Base-by-base conservation (phyloP, 768 basidiomycete genomes). In the Daedalea quercina region DNA sequence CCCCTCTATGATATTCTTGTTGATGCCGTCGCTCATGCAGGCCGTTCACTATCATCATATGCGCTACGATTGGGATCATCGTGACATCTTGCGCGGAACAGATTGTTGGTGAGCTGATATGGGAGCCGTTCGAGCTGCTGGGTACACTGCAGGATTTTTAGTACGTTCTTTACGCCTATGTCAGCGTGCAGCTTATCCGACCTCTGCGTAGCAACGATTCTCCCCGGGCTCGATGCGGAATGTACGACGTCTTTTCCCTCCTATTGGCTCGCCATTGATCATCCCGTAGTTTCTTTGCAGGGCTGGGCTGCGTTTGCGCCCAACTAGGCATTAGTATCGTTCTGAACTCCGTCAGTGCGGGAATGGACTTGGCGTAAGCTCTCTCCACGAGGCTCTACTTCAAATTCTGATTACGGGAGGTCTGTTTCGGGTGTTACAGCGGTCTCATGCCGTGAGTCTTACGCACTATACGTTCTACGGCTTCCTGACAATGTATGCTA, bases 301-400 rank as follows among this genome's bases (percentile, higher is more conserved):
- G 46, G 3, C 46, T 47, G 9, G 46, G 46, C n/a, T 49, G 47
- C n/a, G 47, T 37, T 3, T 40, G 47, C 35, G 47, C 47, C 3
- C 47, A 49, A n/a, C 47, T 40, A 3, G 47, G 47, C 33, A 49
- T 49, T 34, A 49, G 47, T 37, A 49, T 49, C 19, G 47, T 49
- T 9, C 35, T 49, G 7, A 49, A 49, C 33, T 49, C 47, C 23
- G 47, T 49, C 17, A 49, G 47, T 20, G 47, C 47, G 8, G 47
- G 47, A 23, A 49, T 49, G 47, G 47, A 49, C 20, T 25, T 49
- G 17, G 47, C 47, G 47, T 49, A 34, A 19, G 47, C n/a, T 49
- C 11, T 35, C 28, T 22, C 9, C 28, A 26, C n/a, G n/a, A n/a
- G n/a, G n/a, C n/a, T n/a, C n/a, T n/a, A n/a, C n/a, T n/a, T n/a